Percentiles rank a stretch among this genome's conserved stretches.
phyloP scores from a whole-genome alignment of 331 rosid species.

The Quercus lobata region DNA sequence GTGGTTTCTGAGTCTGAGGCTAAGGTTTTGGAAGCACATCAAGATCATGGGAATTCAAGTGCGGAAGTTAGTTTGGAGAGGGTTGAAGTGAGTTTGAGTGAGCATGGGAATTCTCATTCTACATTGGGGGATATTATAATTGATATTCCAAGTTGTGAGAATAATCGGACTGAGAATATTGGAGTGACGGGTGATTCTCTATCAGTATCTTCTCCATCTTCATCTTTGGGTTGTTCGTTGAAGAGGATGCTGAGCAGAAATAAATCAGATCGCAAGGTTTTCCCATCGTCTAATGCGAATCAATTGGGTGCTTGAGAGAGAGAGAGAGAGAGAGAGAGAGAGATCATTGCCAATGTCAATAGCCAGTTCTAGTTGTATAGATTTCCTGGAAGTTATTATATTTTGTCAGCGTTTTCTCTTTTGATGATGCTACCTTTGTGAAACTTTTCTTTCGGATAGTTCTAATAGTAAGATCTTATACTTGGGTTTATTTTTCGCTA shows the following conservation, averaged over 20 bases:
- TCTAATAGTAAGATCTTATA: background rate
- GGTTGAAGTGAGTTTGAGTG: conserved; percentile 8
- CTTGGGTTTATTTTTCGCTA: background rate
- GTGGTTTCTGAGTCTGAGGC: conserved; percentile 15
- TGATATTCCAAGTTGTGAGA: conserved; percentile 32
- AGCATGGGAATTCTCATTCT: conserved; percentile 16
- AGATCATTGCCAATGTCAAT: background rate
- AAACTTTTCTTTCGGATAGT: background rate
- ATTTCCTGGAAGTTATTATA: background rate
- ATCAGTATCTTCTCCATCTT: conserved; percentile 35
- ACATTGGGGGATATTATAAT: conserved; percentile 33
- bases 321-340: background rate
- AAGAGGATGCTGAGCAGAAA: conserved; percentile 68
- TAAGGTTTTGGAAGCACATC: conserved; percentile 1
- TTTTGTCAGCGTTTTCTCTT: background rate
- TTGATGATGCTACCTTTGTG: too few relatives aligned
- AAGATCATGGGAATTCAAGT: conserved; percentile 14
- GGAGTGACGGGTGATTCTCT: conserved; percentile 15
- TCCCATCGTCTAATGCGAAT: conserved; percentile 42
- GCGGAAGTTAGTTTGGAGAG: background rate
- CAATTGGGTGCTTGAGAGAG: conserved; percentile 21
- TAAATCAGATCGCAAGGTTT: conserved; percentile 47
- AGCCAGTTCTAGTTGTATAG: background rate
- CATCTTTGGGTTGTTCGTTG: conserved; percentile 63
- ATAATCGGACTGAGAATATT: background rate